A percentile compares a stretch with the other conserved stretches of the same genome.
Evolutionary conservation across 2,329 filamentous ascomycete species (phyloP).

Genomic region (Pseudocercospora crystallina): DNA sequence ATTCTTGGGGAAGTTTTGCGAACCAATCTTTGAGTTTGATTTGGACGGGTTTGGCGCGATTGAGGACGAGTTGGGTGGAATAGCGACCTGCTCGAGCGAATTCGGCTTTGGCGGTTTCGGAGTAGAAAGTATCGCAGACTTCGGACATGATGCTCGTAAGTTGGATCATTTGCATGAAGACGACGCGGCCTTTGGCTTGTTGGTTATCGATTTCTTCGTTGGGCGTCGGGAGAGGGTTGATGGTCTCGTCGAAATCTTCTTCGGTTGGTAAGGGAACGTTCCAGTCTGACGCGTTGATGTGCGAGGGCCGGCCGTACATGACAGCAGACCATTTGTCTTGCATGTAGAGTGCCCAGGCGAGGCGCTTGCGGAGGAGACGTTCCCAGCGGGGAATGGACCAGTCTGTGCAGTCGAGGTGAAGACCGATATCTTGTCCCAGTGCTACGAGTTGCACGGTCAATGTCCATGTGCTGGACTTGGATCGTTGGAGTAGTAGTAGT

Average conservation of each 20-base stretch:
- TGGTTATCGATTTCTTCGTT: slow-evolving; percentile 60
- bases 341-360: slow-evolving; percentile 91
- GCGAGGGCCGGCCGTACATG: slow-evolving; percentile 81
- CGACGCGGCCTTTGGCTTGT: slow-evolving; percentile 64
- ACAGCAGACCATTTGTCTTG: slow-evolving; percentile 91
- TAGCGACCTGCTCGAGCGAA: slow-evolving; percentile 66
- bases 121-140: slow-evolving; percentile 81
- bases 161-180: slow-evolving; percentile 74
- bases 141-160: slow-evolving; percentile 75
- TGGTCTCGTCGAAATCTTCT: slow-evolving; percentile 72
- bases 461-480: slow-evolving; percentile 77
- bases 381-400: slow-evolving; percentile 93
- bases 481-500: slow-evolving; percentile 70
- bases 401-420: slow-evolving; percentile 81
- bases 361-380: slow-evolving; percentile 75
- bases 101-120: slow-evolving; percentile 70
- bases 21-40: slow-evolving; percentile 83
- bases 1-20: slow-evolving; percentile 60
- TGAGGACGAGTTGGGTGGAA: slow-evolving; percentile 70
- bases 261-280: slow-evolving; percentile 66
- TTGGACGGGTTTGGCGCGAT: slow-evolving; percentile 77
- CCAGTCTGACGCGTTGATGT: slow-evolving; percentile 71
- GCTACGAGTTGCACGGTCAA: slow-evolving; percentile 85
- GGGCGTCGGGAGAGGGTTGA: slow-evolving; percentile 37
- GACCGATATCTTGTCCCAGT: slow-evolving; percentile 79